Evolutionary conservation across 1,284 basidiomycete genomes (phyloP).

Genomic region (Melampsora americana): DNA sequence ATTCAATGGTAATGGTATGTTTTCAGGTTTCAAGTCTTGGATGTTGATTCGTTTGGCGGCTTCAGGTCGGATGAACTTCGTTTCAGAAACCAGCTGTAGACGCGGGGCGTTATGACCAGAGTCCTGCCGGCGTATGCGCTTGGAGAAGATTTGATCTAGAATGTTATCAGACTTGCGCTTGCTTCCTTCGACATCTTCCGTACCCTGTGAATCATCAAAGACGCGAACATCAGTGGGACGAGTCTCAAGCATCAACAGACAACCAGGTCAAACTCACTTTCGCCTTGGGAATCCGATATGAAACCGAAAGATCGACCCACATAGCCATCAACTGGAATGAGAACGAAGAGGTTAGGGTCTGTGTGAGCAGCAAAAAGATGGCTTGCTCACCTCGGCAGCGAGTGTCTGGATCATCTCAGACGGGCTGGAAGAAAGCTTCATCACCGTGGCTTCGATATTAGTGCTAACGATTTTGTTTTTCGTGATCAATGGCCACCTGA

Average conservation of each 20-base stretch:
- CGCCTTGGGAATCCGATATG: conserved; percentile 79
- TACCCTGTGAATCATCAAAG: conserved; percentile 29
- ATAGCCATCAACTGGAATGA: conserved; percentile 63
- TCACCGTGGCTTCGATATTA: conserved; percentile 69
- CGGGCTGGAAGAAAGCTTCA: conserved; percentile 57
- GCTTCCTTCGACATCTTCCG: conserved; percentile 49
- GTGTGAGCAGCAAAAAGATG: neutral
- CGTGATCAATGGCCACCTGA: conserved; percentile 74
- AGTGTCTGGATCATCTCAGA: conserved; percentile 63
- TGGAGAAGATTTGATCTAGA: conserved; percentile 28
- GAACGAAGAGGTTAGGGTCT: neutral
- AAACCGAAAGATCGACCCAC: conserved; percentile 72
- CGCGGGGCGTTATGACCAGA: conserved; percentile 44
- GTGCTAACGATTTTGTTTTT: conserved; percentile 93
- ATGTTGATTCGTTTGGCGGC: conserved; percentile 40
- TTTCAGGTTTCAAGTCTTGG: conserved; percentile 39
- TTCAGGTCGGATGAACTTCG: conserved; percentile 46
- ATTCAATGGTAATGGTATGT: conserved; percentile 44
- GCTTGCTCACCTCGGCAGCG: conserved; percentile 62
- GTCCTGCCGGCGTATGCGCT: conserved; percentile 21
- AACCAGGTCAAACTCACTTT: conserved; percentile 56
- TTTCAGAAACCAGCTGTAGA: conserved; percentile 43
- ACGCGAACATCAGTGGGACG: conserved; percentile 3
- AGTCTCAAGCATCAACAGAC: conserved; percentile 15
- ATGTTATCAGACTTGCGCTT: conserved; percentile 33